A percentile compares a stretch with the other conserved stretches of the same genome.
Evolutionary conservation across 2,329 filamentous ascomycete species (phyloP).

Genomic region (Pseudogymnoascus sp.): DNA sequence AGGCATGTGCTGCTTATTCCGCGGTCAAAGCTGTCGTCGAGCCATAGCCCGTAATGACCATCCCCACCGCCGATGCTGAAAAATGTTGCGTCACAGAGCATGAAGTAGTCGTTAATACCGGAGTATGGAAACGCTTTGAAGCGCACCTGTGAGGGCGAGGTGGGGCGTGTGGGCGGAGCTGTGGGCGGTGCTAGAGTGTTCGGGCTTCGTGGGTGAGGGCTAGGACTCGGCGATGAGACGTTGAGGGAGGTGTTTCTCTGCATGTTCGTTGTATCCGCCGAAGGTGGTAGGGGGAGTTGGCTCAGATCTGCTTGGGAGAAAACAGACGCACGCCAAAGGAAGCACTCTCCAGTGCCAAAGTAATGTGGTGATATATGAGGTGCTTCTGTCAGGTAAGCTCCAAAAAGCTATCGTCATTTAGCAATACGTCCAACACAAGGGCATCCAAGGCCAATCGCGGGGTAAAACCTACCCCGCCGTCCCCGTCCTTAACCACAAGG

Average conservation of each 20-base stretch:
- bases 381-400: constrained; percentile 85
- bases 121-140: constrained; percentile 98
- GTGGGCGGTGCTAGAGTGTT: constrained; percentile 24
- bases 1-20: constrained; percentile 77
- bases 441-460: background rate
- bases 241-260: constrained; percentile 43
- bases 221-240: constrained; percentile 17
- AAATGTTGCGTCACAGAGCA: constrained; percentile 80
- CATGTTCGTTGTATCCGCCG: constrained; percentile 53
- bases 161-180: constrained; percentile 29
- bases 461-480: constrained; percentile 54
- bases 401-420: constrained; percentile 55
- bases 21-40: constrained; percentile 74
- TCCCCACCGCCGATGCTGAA: constrained; percentile 81
- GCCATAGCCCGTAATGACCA: constrained; percentile 87
- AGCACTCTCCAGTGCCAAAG: constrained; percentile 94
- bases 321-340: constrained; percentile 71
- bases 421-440: background rate
- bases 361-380: constrained; percentile 76
- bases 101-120: constrained; percentile 92
- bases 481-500: constrained; percentile 71
- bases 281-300: constrained; percentile 60
- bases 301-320: constrained; percentile 46
- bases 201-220: constrained; percentile 29
- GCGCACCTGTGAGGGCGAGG: constrained; percentile 65